Evolutionary conservation across 176 grass and related monocot species (phyloP), one percentile per base, ranked within the genome.

Genomic region (Phragmites australis): DNA sequence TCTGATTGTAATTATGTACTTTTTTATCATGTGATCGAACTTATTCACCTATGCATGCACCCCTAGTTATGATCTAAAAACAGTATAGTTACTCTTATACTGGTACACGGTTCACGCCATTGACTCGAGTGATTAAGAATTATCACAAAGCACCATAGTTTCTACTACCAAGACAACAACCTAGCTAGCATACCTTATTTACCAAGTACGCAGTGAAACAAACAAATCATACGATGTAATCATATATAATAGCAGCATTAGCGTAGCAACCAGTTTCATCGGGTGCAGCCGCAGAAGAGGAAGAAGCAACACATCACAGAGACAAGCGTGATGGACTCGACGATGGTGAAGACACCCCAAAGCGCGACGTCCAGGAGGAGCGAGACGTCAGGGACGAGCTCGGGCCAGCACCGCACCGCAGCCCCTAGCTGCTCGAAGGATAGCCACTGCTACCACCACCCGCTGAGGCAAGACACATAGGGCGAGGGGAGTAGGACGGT

Each of bases 231-330:
- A 74, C 2, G 21, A 32, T 23, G 49, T 31, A 40, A 40, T n/a
- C 18, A 22, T 8, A 8, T 48, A 73, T 34, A 73, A 48, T 21
- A 29, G 26, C 68, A 27, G 32, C n/a, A 10, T 23, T 49, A 32
- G 17, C 21, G 17, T 53, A 53, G 17, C 12, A 37, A 5, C 19
- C 1, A 40, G 49, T 12, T 59, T 76, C 73, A 84, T 34, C 87
- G 73, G 69, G 77, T 93, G 80, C 93, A 97, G 30, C 93, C 90
- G 84, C 93, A 97, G 76, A 86, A 97, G 71, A 93, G 77, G 83
- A 85, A 91, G 93, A 93, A 97, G 86, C 81, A 93, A 74, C 85
- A 92, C 76, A 87, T 57, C 90, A 93, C 90, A 66, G 78, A 74
- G 34, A 93, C 68, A 58, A 97, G 78, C 59, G 86, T 88, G 62